Evolutionary conservation across 1,284 basidiomycete species (phyloP).

Genomic region (Fistulinella staudtii): DNA sequence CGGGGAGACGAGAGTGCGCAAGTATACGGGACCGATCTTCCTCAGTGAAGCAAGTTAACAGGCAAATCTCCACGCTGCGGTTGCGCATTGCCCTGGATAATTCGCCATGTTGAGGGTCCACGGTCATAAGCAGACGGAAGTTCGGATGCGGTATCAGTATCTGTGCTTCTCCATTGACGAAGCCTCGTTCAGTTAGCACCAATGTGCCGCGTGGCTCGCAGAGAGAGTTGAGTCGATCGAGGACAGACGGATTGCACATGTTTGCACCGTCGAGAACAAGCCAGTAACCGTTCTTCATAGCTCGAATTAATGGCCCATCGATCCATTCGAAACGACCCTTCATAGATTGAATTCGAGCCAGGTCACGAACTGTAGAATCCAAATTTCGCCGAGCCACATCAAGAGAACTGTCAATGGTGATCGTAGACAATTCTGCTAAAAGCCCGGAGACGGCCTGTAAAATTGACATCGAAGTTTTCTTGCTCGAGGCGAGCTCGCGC

Average conservation of each 20-base stretch:
- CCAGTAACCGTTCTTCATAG: conserved; percentile 89
- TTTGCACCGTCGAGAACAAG: conserved; percentile 92
- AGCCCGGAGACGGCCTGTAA: conserved; percentile 21
- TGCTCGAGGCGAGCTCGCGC: conserved; percentile 22
- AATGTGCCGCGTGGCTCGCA: conserved; percentile 86
- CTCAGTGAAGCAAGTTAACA: conserved; percentile 36
- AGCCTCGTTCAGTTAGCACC: conserved; percentile 87
- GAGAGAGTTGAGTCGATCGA: conserved; percentile 95
- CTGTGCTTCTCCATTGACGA: conserved; percentile 74
- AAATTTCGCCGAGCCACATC: conserved; percentile 14
- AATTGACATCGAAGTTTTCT: conserved; percentile 18
- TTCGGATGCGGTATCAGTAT: conserved; percentile 79
- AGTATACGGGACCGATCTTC: conserved; percentile 48
- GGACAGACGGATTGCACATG: conserved; percentile 90
- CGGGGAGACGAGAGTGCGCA: conserved; percentile 50
- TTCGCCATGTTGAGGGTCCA: conserved; percentile 90
- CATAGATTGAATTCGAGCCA: conserved; percentile 17
- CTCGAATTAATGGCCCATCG: conserved; percentile 89
- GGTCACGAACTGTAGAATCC: conserved; percentile 10
- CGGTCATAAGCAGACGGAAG: conserved; percentile 93
- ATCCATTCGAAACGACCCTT: conserved; percentile 87
- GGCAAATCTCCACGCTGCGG: conserved; percentile 85
- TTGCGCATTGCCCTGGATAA: conserved; percentile 98
- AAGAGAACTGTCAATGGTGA: conserved; percentile 15
- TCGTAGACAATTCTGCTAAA: conserved; percentile 21